Conservation (phyloP, 2,329 filamentous ascomycete genomes). For the Plectosphaerella cucumerina region DNA sequence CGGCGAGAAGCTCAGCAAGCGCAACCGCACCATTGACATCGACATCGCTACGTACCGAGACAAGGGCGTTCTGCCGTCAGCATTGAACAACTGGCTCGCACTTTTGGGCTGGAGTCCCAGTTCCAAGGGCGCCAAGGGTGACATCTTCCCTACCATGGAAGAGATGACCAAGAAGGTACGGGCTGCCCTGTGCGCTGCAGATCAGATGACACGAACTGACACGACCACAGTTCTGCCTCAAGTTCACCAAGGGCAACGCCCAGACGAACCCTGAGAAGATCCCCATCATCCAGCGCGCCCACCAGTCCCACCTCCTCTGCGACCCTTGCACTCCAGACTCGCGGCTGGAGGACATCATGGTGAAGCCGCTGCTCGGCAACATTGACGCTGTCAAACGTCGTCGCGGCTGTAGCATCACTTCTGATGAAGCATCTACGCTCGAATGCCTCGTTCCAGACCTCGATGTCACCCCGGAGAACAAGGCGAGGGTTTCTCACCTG, state of each 20-base stretch:
- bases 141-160: conserved; percentile 67
- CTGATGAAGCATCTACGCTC: not conserved
- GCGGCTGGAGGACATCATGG: conserved; percentile 7
- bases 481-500: conserved; percentile 2
- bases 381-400: conserved; percentile 1
- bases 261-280: conserved; percentile 79
- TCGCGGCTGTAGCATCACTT: not conserved
- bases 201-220: conserved; percentile 17
- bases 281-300: conserved; percentile 70
- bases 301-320: conserved; percentile 36
- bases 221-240: conserved; percentile 64
- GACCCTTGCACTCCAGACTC: conserved; percentile 7
- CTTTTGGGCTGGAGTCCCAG: conserved; percentile 79
- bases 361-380: conserved; percentile 9
- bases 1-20: conserved; percentile 82
- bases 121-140: conserved; percentile 35
- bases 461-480: conserved; percentile 1
- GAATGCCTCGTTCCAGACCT: conserved; percentile 1
- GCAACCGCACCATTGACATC: conserved; percentile 53
- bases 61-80: conserved; percentile 40
- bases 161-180: conserved; percentile 66
- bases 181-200: conserved; percentile 3
- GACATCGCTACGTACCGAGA: conserved; percentile 48
- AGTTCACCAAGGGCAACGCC: conserved; percentile 88
- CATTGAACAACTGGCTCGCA: conserved; percentile 74